Evolutionary conservation across 805 yeast species (phyloP).

Genomic region (Lipomyces anomalus): DNA sequence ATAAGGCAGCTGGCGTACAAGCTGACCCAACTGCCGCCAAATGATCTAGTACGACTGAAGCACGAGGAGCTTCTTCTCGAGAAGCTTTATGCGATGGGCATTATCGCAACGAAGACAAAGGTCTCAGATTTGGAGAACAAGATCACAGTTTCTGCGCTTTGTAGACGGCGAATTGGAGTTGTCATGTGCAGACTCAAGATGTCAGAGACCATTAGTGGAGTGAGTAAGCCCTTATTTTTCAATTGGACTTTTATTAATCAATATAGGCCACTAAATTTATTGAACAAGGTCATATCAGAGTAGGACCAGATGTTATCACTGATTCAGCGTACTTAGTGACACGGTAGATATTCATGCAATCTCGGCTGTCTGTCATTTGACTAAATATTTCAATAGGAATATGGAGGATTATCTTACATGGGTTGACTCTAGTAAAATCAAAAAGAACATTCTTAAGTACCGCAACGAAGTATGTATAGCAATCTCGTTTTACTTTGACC

Average conservation of each 20-base stretch:
- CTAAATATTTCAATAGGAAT: too few species aligned
- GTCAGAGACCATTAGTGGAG: slow-evolving; percentile 80
- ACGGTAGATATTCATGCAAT: too few species aligned
- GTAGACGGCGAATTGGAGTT: slow-evolving; percentile 88
- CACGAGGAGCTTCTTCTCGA: slow-evolving; percentile 86
- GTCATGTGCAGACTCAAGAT: slow-evolving; percentile 90
- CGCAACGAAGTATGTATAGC: slow-evolving; percentile 46
- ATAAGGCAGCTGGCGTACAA: slow-evolving; percentile 82
- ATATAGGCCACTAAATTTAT: slow-evolving; percentile 70
- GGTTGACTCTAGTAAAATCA: slow-evolving; percentile 95
- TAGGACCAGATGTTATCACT: slow-evolving; percentile 91
- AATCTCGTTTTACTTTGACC: neutral
- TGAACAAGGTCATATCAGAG: slow-evolving; percentile 96
- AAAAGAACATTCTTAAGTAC: slow-evolving; percentile 78
- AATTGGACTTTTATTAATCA: neutral
- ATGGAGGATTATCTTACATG: slow-evolving; percentile 97
- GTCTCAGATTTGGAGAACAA: slow-evolving; percentile 88
- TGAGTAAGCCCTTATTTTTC: neutral
- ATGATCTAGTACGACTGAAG: slow-evolving; percentile 78
- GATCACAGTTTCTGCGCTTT: slow-evolving; percentile 84
- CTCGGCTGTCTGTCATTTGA: too few species aligned
- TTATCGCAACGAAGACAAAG: slow-evolving; percentile 80
- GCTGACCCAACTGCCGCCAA: slow-evolving; percentile 75
- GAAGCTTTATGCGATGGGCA: slow-evolving; percentile 82
- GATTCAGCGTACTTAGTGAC: slow-evolving; percentile 95